Percentiles rank a stretch among this genome's conserved stretches.
Conservation (phyloP, 441 rosid genomes). For the Viola pubescens region DNA sequence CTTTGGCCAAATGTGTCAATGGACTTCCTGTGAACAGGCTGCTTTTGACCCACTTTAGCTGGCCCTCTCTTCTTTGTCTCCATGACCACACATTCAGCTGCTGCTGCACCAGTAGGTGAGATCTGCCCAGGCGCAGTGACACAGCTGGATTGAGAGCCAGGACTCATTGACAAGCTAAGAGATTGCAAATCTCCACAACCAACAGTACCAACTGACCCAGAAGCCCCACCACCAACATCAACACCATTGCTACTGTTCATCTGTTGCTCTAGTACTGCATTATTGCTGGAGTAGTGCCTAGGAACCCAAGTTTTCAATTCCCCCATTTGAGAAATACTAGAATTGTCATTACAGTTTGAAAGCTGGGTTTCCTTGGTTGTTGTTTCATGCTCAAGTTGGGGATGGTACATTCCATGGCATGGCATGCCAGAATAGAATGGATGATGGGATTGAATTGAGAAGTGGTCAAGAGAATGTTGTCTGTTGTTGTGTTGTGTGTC, state of each 20-base stretch:
- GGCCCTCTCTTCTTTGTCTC: conserved; percentile 57
- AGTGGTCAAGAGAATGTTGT: conserved; percentile 33
- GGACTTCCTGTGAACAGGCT: conserved; percentile 82
- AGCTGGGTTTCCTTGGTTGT: conserved; percentile 26
- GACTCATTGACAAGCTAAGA: conserved; percentile 70
- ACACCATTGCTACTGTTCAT: conserved; percentile 19
- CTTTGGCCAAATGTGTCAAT: conserved; percentile 95
- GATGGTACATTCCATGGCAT: conserved; percentile 30
- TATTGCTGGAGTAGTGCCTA: conserved; percentile 28
- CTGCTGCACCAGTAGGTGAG: conserved; percentile 29
- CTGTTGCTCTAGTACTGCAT: conserved; percentile 30
- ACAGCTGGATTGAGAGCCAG: conserved; percentile 71
- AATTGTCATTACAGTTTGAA: conserved; percentile 17
- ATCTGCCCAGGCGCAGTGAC: conserved; percentile 45
- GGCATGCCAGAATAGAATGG: conserved; percentile 28
- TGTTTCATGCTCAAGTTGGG: conserved; percentile 25
- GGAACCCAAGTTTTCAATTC: conserved; percentile 40
- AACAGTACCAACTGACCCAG: conserved; percentile 25
- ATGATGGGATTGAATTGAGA: conserved; percentile 27
- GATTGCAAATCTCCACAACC: conserved; percentile 56
- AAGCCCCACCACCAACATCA: conserved; percentile 27
- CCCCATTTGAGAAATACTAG: conserved; percentile 28
- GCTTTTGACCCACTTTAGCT: conserved; percentile 47
- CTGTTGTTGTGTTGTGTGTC: conserved; percentile 29
- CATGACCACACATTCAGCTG: conserved; percentile 30